Evolutionary conservation across 306 rosid genomes (phyloP).

Genomic region (Macrotyloma uniflorum): DNA sequence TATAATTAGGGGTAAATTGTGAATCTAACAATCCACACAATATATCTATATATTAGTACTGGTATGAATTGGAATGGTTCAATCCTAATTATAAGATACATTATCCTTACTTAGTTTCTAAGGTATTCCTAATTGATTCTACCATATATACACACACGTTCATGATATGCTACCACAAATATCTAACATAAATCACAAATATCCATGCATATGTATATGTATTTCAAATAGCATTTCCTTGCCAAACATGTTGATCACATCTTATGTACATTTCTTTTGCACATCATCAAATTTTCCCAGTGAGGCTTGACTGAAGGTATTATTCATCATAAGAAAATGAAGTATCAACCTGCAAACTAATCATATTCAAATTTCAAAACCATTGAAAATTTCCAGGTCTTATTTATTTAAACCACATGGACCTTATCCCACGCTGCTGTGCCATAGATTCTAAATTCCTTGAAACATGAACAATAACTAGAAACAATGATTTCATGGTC

Average conservation of each 20-base stretch:
- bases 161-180: not conserved
- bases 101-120: not conserved
- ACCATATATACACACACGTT: not conserved
- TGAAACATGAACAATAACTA: slow-evolving; percentile 7
- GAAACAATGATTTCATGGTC: not conserved
- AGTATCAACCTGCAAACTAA: slow-evolving; percentile 8
- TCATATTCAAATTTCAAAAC: slow-evolving; percentile 18
- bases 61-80: not conserved
- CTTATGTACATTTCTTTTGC: not conserved
- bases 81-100: not conserved
- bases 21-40: not conserved
- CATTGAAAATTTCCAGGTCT: not conserved
- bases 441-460: slow-evolving; percentile 20
- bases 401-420: not conserved
- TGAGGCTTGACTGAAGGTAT: not conserved
- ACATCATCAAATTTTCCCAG: not conserved
- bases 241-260: not conserved
- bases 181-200: not conserved
- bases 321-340: not conserved
- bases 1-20: not conserved
- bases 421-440: not conserved
- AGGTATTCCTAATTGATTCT: not conserved
- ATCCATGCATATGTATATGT: not conserved
- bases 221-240: not conserved
- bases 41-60: not conserved